phyloP scores from a whole-genome alignment of 2,329 filamentous ascomycete genomes.

The Canariomyces notabilis region DNA sequence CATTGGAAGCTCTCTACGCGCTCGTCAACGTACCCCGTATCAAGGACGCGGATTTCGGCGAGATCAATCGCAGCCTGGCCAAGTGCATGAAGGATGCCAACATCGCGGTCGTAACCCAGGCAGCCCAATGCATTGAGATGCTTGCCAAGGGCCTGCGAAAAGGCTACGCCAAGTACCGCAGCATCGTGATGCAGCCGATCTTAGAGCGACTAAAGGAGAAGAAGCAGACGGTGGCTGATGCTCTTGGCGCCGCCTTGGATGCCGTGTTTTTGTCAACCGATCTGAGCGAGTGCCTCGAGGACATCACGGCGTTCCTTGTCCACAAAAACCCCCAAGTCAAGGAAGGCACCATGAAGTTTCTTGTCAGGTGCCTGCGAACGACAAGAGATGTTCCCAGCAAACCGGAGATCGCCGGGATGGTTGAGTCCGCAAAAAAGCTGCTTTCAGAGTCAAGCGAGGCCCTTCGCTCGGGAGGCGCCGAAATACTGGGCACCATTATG shows the following conservation, averaged over 20 bases:
- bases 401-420: slow-evolving; percentile 75
- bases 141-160: slow-evolving; percentile 80
- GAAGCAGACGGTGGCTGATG: slow-evolving; percentile 83
- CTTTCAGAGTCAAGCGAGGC: slow-evolving; percentile 83
- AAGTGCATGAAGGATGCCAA: slow-evolving; percentile 99
- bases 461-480: slow-evolving; percentile 81
- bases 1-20: slow-evolving; percentile 73
- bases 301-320: slow-evolving; percentile 75
- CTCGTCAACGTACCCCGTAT: slow-evolving; percentile 81
- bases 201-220: slow-evolving; percentile 97
- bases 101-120: slow-evolving; percentile 86
- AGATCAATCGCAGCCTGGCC: slow-evolving; percentile 76
- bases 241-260: slow-evolving; percentile 79
- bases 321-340: slow-evolving; percentile 99
- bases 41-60: slow-evolving; percentile 83
- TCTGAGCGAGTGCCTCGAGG: slow-evolving; percentile 83
- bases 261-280: slow-evolving; percentile 59
- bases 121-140: slow-evolving; percentile 86
- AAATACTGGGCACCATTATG: slow-evolving; percentile 91
- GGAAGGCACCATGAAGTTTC: slow-evolving; percentile 87
- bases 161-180: slow-evolving; percentile 73
- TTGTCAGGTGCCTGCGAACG: slow-evolving; percentile 80
- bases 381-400: slow-evolving; percentile 81
- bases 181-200: slow-evolving; percentile 77
- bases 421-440: slow-evolving; percentile 85